Conservation (phyloP, 108 stramenopile genomes). For the Skeletonema menzelii region DNA sequence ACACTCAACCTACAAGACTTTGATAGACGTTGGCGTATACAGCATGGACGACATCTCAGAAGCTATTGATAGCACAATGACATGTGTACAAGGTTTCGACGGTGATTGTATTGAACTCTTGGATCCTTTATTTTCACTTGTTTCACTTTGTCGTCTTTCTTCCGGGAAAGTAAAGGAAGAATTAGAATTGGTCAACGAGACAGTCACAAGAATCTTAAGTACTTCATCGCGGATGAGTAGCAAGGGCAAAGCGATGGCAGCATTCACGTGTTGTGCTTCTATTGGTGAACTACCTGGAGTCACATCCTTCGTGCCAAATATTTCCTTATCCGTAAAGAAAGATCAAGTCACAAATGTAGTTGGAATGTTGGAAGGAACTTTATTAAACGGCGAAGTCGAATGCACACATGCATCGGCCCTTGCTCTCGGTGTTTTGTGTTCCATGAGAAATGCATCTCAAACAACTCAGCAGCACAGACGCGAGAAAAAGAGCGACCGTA, state of each 20-base stretch:
- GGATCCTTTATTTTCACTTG: constrained; percentile 23
- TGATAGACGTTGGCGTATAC: constrained; percentile 31
- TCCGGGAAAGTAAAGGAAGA: constrained; percentile 14
- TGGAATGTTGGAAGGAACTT: constrained; percentile 9
- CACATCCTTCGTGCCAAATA: constrained; percentile 5
- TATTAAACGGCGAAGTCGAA: constrained; percentile 21
- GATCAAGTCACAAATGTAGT: constrained; percentile 5
- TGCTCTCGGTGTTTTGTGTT: constrained; percentile 29
- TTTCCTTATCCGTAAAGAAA: constrained; percentile 23
- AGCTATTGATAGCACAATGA: background rate
- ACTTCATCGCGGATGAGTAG: background rate
- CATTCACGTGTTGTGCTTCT: constrained; percentile 11
- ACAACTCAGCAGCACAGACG: background rate
- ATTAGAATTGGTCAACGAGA: constrained; percentile 12
- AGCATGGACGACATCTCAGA: constrained; percentile 33
- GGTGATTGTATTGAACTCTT: constrained; percentile 14
- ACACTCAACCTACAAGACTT: constrained; percentile 33
- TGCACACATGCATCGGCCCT: constrained; percentile 28
- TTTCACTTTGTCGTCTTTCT: constrained; percentile 20
- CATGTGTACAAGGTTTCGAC: background rate
- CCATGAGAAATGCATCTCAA: constrained; percentile 15
- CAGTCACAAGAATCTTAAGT: constrained; percentile 1
- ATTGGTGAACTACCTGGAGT: constrained; percentile 37
- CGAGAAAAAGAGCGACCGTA: constrained; percentile 1
- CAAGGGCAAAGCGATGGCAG: constrained; percentile 24